phyloP scores from a whole-genome alignment of 192 early-diverging fungal species.

The Phlyctochytrium arcticum region DNA sequence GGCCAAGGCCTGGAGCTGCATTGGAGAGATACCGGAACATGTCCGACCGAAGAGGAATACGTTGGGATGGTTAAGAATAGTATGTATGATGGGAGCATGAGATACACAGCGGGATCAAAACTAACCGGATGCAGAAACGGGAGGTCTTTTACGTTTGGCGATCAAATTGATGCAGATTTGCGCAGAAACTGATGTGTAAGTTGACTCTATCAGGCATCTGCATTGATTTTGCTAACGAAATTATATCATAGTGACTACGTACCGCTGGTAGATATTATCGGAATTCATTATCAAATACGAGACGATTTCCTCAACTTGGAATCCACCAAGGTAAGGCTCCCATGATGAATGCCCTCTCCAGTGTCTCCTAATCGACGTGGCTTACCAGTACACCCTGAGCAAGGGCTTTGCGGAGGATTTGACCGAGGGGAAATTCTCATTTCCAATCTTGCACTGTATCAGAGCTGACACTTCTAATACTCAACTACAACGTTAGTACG shows the following conservation, averaged over 20 bases:
- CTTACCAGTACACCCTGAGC: conserved; percentile 73
- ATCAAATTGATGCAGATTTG: conserved; percentile 87
- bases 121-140: conserved; percentile 68
- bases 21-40: conserved; percentile 87
- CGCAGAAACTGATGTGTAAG: conserved; percentile 15
- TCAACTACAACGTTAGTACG: conserved; percentile 69
- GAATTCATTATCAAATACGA: conserved; percentile 93
- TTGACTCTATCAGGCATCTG: not conserved
- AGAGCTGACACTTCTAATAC: conserved; percentile 51
- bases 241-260: conserved; percentile 66
- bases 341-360: too few species aligned
- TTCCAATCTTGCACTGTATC: conserved; percentile 88
- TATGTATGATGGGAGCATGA: conserved; percentile 37
- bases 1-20: conserved; percentile 98
- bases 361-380: not conserved
- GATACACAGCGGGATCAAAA: not conserved
- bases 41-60: conserved; percentile 90
- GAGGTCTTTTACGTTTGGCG: conserved; percentile 89
- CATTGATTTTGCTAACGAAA: not conserved
- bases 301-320: conserved; percentile 97
- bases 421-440: conserved; percentile 99
- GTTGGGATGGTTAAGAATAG: conserved; percentile 94
- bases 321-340: conserved; percentile 59
- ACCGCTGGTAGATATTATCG: conserved; percentile 78
- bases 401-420: conserved; percentile 99